Conservation (phyloP, 2,329 filamentous ascomycete genomes). For the Chrysosporium keratinophilum region DNA sequence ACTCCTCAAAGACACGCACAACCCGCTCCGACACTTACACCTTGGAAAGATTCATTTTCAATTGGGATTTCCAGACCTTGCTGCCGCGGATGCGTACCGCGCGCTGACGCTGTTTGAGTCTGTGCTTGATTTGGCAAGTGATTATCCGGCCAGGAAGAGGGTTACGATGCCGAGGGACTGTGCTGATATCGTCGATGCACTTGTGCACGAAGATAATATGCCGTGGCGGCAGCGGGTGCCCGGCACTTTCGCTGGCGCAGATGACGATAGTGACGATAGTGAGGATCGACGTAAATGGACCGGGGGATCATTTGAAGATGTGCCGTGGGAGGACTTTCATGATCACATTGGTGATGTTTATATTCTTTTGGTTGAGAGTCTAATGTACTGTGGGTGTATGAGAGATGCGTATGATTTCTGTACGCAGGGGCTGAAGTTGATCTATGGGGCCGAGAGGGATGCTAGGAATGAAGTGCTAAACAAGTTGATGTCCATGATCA, state of each 20-base stretch:
- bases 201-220: not conserved
- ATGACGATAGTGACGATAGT: slow-evolving; percentile 22
- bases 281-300: slow-evolving; percentile 24
- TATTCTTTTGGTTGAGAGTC: slow-evolving; percentile 28
- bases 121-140: slow-evolving; percentile 61
- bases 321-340: slow-evolving; percentile 14
- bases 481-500: slow-evolving; percentile 24
- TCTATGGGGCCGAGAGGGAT: slow-evolving; percentile 14
- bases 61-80: slow-evolving; percentile 80
- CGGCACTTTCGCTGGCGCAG: slow-evolving; percentile 1
- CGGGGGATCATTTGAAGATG: slow-evolving; percentile 27
- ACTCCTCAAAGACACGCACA: slow-evolving; percentile 34
- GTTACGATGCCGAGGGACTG: not conserved
- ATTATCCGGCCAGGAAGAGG: slow-evolving; percentile 60
- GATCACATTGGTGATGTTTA: slow-evolving; percentile 28
- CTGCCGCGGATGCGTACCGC: slow-evolving; percentile 79
- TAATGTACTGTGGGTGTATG: slow-evolving; percentile 32
- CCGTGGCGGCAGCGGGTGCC: not conserved
- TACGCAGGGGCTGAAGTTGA: slow-evolving; percentile 23
- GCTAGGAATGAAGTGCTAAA: slow-evolving; percentile 16
- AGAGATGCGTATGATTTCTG: slow-evolving; percentile 35
- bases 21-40: slow-evolving; percentile 32
- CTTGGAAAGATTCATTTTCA: slow-evolving; percentile 61
- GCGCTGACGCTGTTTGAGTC: slow-evolving; percentile 82
- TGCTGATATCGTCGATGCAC: not conserved